Percentiles rank a stretch among this genome's conserved stretches.
Evolutionary conservation across 2,329 filamentous ascomycete species (phyloP).

Genomic region (Aspergillus candidus): DNA sequence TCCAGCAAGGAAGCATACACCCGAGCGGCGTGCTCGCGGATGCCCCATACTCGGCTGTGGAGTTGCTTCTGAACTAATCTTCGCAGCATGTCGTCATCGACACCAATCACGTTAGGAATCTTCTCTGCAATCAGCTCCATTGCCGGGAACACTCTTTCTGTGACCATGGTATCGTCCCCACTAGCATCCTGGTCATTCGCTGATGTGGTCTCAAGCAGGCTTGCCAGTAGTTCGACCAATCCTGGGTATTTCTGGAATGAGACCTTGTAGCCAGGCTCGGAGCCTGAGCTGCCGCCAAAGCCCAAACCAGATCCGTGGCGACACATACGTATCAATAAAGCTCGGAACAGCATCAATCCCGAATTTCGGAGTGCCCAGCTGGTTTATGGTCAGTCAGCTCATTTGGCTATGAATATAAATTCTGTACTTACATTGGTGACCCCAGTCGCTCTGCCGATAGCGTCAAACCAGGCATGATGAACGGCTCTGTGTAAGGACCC

Average conservation of each 20-base stretch:
- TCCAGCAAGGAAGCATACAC: conserved; percentile 37
- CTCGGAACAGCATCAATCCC: conserved; percentile 79
- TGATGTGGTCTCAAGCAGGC: conserved; percentile 24
- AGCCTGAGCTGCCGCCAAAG: conserved; percentile 39
- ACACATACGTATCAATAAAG: conserved; percentile 65
- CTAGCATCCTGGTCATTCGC: conserved; percentile 12
- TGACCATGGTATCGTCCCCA: conserved; percentile 30
- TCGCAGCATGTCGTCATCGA: conserved; percentile 28
- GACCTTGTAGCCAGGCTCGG: conserved; percentile 35
- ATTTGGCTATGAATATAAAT: background rate
- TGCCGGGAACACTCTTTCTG: conserved; percentile 41
- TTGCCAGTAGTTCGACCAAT: conserved; percentile 31
- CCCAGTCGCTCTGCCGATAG: conserved; percentile 75
- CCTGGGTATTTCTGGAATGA: conserved; percentile 38
- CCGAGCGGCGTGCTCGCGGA: conserved; percentile 42
- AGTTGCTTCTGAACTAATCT: conserved; percentile 32
- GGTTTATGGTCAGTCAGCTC: conserved; percentile 10
- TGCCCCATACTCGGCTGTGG: conserved; percentile 41
- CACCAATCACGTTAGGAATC: conserved; percentile 29
- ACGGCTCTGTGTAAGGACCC: conserved; percentile 63
- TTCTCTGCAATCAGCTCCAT: conserved; percentile 43
- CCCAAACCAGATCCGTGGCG: conserved; percentile 44
- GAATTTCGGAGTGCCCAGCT: conserved; percentile 95
- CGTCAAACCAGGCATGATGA: conserved; percentile 66
- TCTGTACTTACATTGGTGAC: conserved; percentile 60